Conservation (phyloP, 257 asterid species). For the Gentiana dahurica region DNA sequence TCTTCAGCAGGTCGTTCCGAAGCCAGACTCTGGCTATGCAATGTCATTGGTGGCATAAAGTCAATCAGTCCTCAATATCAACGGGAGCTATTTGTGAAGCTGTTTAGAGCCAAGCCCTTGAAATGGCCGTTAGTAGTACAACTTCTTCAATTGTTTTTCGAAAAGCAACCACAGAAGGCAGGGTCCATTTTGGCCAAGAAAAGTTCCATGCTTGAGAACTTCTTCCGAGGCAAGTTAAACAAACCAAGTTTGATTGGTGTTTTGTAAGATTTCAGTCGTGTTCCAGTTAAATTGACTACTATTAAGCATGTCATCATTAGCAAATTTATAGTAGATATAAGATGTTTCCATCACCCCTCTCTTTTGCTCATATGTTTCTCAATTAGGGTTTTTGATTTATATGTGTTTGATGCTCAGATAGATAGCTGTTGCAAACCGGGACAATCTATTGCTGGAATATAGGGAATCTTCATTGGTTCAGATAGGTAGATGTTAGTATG, state of each 20-base stretch:
- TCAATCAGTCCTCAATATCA: conserved; percentile 46
- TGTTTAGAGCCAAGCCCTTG: conserved; percentile 44
- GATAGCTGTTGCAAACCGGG: too few species aligned
- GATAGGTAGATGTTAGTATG: too few species aligned
- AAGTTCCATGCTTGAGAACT: conserved; percentile 57
- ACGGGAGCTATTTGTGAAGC: conserved; percentile 47
- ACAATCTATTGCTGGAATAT: too few species aligned
- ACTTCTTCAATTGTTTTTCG: conserved; percentile 62
- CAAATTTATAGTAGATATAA: too few species aligned
- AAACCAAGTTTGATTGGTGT: neutral
- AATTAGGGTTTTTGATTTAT: too few species aligned
- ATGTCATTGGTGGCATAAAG: conserved; percentile 45
- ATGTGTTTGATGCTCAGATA: too few species aligned
- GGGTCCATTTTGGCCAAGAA: conserved; percentile 69
- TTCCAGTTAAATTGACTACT: too few species aligned
- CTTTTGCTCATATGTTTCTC: too few species aligned
- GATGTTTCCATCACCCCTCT: too few species aligned
- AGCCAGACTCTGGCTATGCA: conserved; percentile 87
- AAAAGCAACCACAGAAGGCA: conserved; percentile 51
- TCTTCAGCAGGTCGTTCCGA: conserved; percentile 67
- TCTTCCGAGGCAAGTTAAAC: conserved; percentile 51
- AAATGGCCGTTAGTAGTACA: conserved; percentile 52
- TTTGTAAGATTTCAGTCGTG: neutral
- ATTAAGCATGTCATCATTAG: too few species aligned
- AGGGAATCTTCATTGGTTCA: too few species aligned